Evolutionary conservation across 257 asterid species (phyloP).

Genomic region (Primulina huaijiensis): DNA sequence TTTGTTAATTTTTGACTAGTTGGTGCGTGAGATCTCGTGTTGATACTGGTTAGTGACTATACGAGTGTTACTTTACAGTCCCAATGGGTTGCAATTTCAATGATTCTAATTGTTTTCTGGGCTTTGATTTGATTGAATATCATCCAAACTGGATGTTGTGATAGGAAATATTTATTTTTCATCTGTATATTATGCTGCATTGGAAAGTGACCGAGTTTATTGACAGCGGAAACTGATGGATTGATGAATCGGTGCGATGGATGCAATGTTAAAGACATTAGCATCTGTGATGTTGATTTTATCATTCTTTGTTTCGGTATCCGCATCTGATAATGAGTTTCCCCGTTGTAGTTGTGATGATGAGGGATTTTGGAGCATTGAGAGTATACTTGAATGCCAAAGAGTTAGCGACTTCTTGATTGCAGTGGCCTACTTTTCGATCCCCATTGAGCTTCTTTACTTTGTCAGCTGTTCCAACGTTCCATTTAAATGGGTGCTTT

Average conservation of each 20-base stretch:
- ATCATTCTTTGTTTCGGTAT: conserved; percentile 31
- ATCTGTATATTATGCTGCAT: conserved; percentile 25
- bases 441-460: conserved; percentile 90
- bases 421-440: conserved; percentile 92
- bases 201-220: conserved; percentile 10
- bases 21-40: conserved; percentile 28
- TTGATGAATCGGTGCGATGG: conserved; percentile 36
- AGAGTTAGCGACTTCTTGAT: conserved; percentile 78
- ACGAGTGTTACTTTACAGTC: background rate
- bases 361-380: conserved; percentile 73
- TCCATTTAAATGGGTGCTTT: conserved; percentile 92
- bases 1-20: conserved; percentile 20
- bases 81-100: conserved; percentile 8
- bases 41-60: conserved; percentile 16
- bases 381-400: conserved; percentile 63
- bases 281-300: conserved; percentile 45
- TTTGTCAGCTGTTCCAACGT: conserved; percentile 73
- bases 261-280: conserved; percentile 59
- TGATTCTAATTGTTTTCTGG: conserved; percentile 10
- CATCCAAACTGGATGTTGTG: conserved; percentile 30
- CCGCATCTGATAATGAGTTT: conserved; percentile 45
- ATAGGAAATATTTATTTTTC: conserved; percentile 17
- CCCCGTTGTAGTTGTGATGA: conserved; percentile 74
- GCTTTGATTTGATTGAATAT: conserved; percentile 22
- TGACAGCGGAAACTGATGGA: conserved; percentile 19